These are phyloP conservation scores for Coemansia sp. DNA, from an alignment of 192 early-diverging fungal species.

Conservation along the genomic window DNA sequence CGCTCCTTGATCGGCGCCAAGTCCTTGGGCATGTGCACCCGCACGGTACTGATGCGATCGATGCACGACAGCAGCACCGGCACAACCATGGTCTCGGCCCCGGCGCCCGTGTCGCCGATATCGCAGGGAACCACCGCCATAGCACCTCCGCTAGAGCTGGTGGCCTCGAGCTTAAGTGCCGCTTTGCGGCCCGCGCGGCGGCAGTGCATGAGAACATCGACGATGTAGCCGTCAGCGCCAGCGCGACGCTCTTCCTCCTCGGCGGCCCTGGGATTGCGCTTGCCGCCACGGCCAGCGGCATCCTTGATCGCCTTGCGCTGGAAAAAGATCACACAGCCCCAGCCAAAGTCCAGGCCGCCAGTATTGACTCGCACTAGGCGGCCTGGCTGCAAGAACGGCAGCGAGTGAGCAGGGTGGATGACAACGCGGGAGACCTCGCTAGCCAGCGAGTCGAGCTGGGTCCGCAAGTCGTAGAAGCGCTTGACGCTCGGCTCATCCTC, in stretches of 20 bases:
- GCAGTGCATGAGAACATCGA: slow-evolving; percentile 87
- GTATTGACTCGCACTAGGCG: slow-evolving; percentile 67
- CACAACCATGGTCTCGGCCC: slow-evolving; percentile 66
- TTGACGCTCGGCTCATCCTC: slow-evolving; percentile 68
- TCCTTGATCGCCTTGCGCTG: slow-evolving; percentile 53
- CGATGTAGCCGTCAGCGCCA: slow-evolving; percentile 63
- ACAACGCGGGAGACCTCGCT: slow-evolving; percentile 73
- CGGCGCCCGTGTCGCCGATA: slow-evolving; percentile 38
- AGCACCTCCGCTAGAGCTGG: slow-evolving; percentile 16
- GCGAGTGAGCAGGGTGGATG: slow-evolving; percentile 74
- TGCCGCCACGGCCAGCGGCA: slow-evolving; percentile 6
- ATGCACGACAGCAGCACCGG: slow-evolving; percentile 75
- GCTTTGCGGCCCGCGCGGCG: slow-evolving; percentile 20
- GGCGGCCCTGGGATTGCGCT: slow-evolving; percentile 20
- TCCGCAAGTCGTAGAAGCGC: slow-evolving; percentile 73
- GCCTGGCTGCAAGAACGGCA: slow-evolving; percentile 85
- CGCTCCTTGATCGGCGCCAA: slow-evolving; percentile 59
- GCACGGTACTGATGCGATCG: slow-evolving; percentile 70
- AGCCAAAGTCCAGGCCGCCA: slow-evolving; percentile 80
- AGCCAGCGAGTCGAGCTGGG: slow-evolving; percentile 63
- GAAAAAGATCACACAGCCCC: slow-evolving; percentile 83
- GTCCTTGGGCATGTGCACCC: slow-evolving; percentile 72
- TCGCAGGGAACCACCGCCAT: slow-evolving; percentile 46
- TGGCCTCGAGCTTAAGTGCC: slow-evolving; percentile 24
- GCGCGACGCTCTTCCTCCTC: slow-evolving; percentile 35